These are phyloP conservation scores for Citrus australasica DNA, from an alignment of 345 rosid genomes.

Conservation along the genomic window DNA sequence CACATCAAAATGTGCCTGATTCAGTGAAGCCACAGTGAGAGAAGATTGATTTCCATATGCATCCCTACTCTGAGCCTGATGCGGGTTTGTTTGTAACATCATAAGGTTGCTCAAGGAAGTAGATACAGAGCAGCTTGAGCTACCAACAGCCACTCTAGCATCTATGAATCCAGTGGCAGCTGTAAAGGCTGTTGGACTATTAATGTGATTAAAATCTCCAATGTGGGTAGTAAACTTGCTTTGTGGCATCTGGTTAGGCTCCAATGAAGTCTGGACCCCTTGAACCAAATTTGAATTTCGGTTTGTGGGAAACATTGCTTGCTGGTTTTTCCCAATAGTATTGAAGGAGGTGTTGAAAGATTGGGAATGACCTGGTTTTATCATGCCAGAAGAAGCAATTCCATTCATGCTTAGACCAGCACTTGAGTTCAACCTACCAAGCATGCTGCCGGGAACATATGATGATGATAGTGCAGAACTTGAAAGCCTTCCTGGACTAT, in stretches of 20 bases:
- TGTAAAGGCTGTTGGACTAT: constrained; percentile 28
- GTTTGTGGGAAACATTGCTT: constrained; percentile 31
- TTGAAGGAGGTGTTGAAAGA: constrained; percentile 33
- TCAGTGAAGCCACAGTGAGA: constrained; percentile 32
- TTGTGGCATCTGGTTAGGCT: constrained; percentile 35
- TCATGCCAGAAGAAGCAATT: constrained; percentile 45
- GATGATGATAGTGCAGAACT: constrained; percentile 45
- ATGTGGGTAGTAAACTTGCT: constrained; percentile 36
- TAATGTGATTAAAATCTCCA: constrained; percentile 39
- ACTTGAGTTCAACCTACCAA: constrained; percentile 56
- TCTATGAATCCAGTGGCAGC: constrained; percentile 32
- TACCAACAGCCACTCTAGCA: constrained; percentile 28
- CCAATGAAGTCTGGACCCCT: constrained; percentile 9
- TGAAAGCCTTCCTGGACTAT: constrained; percentile 52
- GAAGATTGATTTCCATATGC: constrained; percentile 44
- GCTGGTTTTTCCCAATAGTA: constrained; percentile 45
- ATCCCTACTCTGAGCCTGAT: constrained; percentile 24
- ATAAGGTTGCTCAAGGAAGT: constrained; percentile 36
- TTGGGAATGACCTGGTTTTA: constrained; percentile 45
- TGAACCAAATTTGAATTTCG: constrained; percentile 40
- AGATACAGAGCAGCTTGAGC: constrained; percentile 39
- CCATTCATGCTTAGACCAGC: constrained; percentile 46
- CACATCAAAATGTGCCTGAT: constrained; percentile 33
- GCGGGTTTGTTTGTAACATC: constrained; percentile 41
- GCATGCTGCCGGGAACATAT: constrained; percentile 43